Base-by-base conservation (phyloP, 306 rosid species). In the Prunus mira region DNA sequence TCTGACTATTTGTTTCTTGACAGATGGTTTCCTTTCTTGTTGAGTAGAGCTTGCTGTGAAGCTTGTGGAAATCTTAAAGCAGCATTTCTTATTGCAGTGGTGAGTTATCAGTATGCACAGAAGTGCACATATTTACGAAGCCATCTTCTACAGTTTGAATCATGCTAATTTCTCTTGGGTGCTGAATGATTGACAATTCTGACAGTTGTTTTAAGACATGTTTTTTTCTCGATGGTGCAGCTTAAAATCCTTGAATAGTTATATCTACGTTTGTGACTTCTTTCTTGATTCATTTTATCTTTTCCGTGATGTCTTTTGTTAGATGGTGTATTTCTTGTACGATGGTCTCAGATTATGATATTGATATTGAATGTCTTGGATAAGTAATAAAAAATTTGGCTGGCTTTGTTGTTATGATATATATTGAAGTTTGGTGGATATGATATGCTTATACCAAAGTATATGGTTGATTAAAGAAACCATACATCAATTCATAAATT, bases 41-140 rank as follows among this genome's bases (percentile, higher is more conserved):
- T 83, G 73, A 96, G 69, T 74, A 86, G 73, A 77, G 97, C 99
- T 83, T 96, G 99, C 86, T 96, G 99, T 83, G 99, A 89, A 81
- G 97, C 99, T 71, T 96, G 99, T 84, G 99, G 92, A 79, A 96
- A 96, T 84, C 99, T 96, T 85, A 96, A 96, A 84, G 99, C 99
- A 50, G 99, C 99, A 78, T 96, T 96, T 82, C 91, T 96, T 83
- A 83, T 91, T 78, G 98, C 99, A 9, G 99, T 89, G 97, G 99
- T 96, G 78, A 84, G 97, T 90, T 78, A 74, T 77, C 72, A 51
- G 68, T 65, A 20, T 22, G 18, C 78, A 69, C 28, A 64, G 13
- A 66, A 27, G 25, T 55, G 25, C 17, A 41, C 28, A 4, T 65
- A 6, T 17, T 45, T 66, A 3, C 12, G 43, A 45, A 38, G 24